A percentile compares a stretch with the other conserved stretches of the same genome.
These are phyloP conservation scores for Candida berthetii DNA, from an alignment of 805 yeast species.

Conservation along the genomic window DNA sequence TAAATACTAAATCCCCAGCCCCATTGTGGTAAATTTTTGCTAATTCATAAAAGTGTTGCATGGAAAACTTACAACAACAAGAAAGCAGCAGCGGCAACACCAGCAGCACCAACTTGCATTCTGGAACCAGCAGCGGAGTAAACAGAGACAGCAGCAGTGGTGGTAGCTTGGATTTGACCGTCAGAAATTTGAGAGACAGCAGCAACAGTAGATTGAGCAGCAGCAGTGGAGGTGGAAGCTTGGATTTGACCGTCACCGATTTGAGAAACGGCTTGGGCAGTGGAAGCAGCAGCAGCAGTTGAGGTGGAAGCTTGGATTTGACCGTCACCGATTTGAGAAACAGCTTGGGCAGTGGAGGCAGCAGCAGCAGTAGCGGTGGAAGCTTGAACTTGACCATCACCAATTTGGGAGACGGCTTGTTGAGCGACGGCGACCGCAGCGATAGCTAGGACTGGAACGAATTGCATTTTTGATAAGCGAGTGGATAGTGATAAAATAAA, in stretches of 20 bases:
- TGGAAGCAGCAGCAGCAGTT: constrained; percentile 31
- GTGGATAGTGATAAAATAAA: too few species aligned
- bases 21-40: too few species aligned
- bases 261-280: constrained; percentile 36
- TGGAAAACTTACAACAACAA: constrained; percentile 9
- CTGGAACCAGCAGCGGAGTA: constrained; percentile 16
- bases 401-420: constrained; percentile 28
- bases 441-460: constrained; percentile 16
- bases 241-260: constrained; percentile 13
- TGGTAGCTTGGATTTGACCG: constrained; percentile 45
- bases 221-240: constrained; percentile 13
- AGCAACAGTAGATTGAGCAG: constrained; percentile 27
- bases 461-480: constrained; percentile 8
- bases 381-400: constrained; percentile 36
- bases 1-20: too few species aligned
- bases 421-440: constrained; percentile 12
- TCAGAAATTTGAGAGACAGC: constrained; percentile 43
- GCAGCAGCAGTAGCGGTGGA: constrained; percentile 13
- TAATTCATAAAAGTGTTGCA: too few species aligned
- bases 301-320: constrained; percentile 24
- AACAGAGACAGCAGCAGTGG: constrained; percentile 21
- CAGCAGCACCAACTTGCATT: constrained; percentile 15
- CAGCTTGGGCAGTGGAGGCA: constrained; percentile 11
- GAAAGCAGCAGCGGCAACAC: constrained; percentile 15
- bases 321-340: constrained; percentile 24